phyloP scores from a whole-genome alignment of 345 rosid species.

The Schrenkiella parvula region DNA sequence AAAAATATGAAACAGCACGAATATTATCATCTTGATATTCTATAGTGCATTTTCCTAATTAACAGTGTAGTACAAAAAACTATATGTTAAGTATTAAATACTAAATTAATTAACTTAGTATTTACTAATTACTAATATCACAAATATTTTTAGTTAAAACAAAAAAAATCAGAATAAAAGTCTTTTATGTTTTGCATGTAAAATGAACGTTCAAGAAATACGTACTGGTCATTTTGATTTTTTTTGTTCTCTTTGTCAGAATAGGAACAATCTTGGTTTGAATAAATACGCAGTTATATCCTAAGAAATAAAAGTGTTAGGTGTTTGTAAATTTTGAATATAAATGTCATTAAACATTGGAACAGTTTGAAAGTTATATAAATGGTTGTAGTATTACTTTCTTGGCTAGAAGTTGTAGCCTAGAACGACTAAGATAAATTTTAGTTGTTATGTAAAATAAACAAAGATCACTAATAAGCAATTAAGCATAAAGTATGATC shows the following conservation, averaged over 20 bases:
- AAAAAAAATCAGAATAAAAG: no score
- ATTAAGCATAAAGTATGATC: not conserved
- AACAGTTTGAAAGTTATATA: not conserved
- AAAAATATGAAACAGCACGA: not conserved
- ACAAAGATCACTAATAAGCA: not conserved
- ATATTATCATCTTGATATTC: not conserved
- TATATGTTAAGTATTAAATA: not conserved
- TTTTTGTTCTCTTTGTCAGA: not conserved
- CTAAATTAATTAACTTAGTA: no score
- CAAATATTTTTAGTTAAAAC: no score
- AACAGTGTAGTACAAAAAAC: not conserved
- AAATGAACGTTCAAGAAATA: not conserved
- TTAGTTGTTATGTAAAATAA: not conserved
- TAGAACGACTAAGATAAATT: not conserved
- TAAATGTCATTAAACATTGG: not conserved
- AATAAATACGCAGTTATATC: not conserved
- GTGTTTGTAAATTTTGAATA: not conserved
- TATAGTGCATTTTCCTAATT: not conserved
- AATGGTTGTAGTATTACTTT: not conserved
- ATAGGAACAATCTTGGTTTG: not conserved
- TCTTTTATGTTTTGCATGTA: no score
- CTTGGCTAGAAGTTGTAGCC: not conserved
- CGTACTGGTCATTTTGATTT: not conserved
- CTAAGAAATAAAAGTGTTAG: not conserved
- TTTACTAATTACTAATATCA: no score